phyloP scores from a whole-genome alignment of 306 rosid species.

The Corylus heterophylla region DNA sequence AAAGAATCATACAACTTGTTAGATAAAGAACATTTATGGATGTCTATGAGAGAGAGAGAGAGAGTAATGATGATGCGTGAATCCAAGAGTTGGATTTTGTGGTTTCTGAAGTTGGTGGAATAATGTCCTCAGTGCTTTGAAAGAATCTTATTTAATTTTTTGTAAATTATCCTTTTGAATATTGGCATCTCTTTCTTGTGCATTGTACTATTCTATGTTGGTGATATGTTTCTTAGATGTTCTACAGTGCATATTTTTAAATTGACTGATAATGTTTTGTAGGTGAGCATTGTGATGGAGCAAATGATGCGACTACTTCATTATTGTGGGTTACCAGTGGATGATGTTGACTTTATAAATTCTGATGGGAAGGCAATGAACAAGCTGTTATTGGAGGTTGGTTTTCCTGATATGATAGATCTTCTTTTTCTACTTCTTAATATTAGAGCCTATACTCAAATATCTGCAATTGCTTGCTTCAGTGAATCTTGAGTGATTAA shows the following conservation, averaged over 20 bases:
- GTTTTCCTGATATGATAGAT: slow-evolving; percentile 20
- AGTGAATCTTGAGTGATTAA: neutral
- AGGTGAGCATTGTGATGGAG: slow-evolving; percentile 99
- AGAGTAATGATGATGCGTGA: neutral
- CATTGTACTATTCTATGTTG: neutral
- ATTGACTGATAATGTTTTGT: slow-evolving; percentile 30
- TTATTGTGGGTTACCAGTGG: slow-evolving; percentile 79
- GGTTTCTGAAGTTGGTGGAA: slow-evolving; percentile 7
- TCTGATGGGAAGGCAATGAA: slow-evolving; percentile 95
- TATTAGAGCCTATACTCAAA: neutral
- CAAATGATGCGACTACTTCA: slow-evolving; percentile 95
- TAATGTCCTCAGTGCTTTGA: neutral
- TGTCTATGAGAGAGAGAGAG: neutral
- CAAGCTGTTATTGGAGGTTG: slow-evolving; percentile 78
- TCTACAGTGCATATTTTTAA: neutral
- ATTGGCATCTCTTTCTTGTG: slow-evolving; percentile 5
- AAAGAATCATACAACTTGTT: neutral
- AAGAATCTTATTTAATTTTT: neutral
- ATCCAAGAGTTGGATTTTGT: neutral
- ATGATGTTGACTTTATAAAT: slow-evolving; percentile 87
- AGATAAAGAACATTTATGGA: neutral
- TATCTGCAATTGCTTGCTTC: neutral
- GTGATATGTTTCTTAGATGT: neutral
- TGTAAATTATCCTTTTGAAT: neutral
- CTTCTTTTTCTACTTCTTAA: neutral